Evolutionary conservation across 2,329 filamentous ascomycete genomes (phyloP).

Genomic region (Scortechinia acanthostroma): DNA sequence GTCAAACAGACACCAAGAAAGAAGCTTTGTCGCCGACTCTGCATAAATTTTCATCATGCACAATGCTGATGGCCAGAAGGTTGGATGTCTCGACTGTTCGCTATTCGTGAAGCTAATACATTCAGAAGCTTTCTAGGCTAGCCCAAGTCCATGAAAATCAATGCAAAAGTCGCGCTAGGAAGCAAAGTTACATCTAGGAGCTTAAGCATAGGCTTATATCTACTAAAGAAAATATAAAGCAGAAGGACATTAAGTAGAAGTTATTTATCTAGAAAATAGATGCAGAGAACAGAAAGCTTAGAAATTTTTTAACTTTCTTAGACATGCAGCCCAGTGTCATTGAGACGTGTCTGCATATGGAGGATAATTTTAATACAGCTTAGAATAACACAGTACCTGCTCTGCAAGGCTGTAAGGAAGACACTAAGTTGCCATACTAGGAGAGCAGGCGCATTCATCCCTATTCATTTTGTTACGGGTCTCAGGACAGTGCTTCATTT

Average conservation of each 20-base stretch:
- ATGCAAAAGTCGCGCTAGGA: constrained; percentile 22
- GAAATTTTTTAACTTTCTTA: not conserved
- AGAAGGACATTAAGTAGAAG: constrained; percentile 20
- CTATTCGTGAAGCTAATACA: too few species aligned
- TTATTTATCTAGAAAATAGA: constrained; percentile 19
- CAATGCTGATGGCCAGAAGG: too few species aligned
- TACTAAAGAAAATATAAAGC: constrained; percentile 15
- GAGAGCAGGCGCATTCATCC: too few species aligned
- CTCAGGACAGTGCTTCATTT: too few species aligned
- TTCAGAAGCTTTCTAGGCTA: too few species aligned
- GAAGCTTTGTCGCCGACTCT: too few species aligned
- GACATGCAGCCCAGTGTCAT: not conserved
- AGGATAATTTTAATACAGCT: constrained; percentile 8
- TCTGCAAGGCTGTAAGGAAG: too few species aligned
- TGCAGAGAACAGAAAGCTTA: constrained; percentile 17
- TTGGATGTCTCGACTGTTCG: too few species aligned
- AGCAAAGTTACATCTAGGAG: constrained; percentile 22
- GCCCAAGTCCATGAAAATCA: constrained; percentile 24
- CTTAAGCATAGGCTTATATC: constrained; percentile 18
- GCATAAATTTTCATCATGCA: too few species aligned
- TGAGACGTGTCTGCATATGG: constrained; percentile 2
- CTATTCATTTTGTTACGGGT: too few species aligned
- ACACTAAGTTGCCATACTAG: too few species aligned
- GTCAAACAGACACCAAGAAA: too few species aligned
- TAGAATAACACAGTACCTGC: constrained; percentile 23